These are phyloP conservation scores for Ceriops decandra DNA, from an alignment of 345 rosid species.

Conservation along the genomic window DNA sequence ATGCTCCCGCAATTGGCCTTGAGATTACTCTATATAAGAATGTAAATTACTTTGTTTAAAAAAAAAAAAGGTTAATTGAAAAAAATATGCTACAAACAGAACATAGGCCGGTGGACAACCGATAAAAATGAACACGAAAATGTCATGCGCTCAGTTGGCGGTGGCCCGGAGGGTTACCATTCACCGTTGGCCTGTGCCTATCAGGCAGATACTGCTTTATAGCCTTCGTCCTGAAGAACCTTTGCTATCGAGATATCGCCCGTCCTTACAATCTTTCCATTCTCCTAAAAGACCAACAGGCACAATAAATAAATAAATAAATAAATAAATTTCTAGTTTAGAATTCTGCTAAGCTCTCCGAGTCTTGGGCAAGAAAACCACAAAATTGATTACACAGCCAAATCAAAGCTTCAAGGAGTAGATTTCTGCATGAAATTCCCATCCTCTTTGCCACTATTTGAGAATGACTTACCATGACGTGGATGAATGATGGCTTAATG, in stretches of 20 bases:
- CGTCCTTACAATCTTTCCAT: constrained; percentile 77
- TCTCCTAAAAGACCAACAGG: constrained; percentile 45
- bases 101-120: too few relatives aligned
- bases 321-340: not conserved
- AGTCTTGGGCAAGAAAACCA: not conserved
- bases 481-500: constrained; percentile 73
- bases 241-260: constrained; percentile 77
- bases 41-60: too few relatives aligned
- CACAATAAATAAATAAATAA: constrained; percentile 1
- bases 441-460: not conserved
- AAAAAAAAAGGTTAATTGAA: too few relatives aligned
- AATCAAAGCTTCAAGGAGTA: not conserved
- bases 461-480: constrained; percentile 67
- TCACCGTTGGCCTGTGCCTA: constrained; percentile 12
- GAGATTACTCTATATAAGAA: too few relatives aligned
- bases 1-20: too few relatives aligned
- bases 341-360: not conserved
- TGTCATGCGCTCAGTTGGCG: too few relatives aligned
- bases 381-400: not conserved
- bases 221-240: constrained; percentile 78
- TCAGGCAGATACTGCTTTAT: constrained; percentile 55
- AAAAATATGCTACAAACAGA: too few relatives aligned
- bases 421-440: not conserved
- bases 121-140: too few relatives aligned
- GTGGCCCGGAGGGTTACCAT: not conserved